Conservation (phyloP, 768 basidiomycete genomes). For the Fistulinella prunicolor region DNA sequence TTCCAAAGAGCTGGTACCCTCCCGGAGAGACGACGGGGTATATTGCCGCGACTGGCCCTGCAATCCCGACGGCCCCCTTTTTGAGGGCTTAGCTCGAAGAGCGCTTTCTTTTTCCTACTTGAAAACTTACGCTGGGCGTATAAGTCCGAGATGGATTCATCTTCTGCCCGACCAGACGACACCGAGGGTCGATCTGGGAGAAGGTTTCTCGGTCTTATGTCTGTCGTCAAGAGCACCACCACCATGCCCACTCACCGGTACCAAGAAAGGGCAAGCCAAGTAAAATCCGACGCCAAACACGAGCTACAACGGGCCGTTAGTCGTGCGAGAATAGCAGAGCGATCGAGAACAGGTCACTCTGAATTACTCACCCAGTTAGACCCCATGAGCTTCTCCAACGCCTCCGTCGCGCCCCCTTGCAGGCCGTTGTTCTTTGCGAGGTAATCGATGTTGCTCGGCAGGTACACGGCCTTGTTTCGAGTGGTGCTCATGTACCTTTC, state of each 20-base stretch:
- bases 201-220: background rate
- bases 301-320: slow-evolving; percentile 36
- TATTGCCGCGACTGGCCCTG: slow-evolving; percentile 62
- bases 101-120: background rate
- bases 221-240: background rate
- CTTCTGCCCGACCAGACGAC: slow-evolving; percentile 62
- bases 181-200: slow-evolving; percentile 52
- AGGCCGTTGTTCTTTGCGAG: slow-evolving; percentile 62
- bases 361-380: slow-evolving; percentile 47
- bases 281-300: slow-evolving; percentile 65
- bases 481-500: slow-evolving; percentile 54
- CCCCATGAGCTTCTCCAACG: slow-evolving; percentile 42
- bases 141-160: slow-evolving; percentile 72
- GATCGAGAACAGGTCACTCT: background rate
- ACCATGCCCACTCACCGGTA: slow-evolving; percentile 42
- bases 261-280: slow-evolving; percentile 59
- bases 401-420: slow-evolving; percentile 39
- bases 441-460: slow-evolving; percentile 68
- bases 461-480: slow-evolving; percentile 57
- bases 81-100: background rate
- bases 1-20: slow-evolving; percentile 62
- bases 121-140: slow-evolving; percentile 50
- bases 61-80: slow-evolving; percentile 69
- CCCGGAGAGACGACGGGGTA: slow-evolving; percentile 65
- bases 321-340: background rate